phyloP scores from a whole-genome alignment of 2,329 filamentous ascomycete species.

The Colletotrichum gigasporum region DNA sequence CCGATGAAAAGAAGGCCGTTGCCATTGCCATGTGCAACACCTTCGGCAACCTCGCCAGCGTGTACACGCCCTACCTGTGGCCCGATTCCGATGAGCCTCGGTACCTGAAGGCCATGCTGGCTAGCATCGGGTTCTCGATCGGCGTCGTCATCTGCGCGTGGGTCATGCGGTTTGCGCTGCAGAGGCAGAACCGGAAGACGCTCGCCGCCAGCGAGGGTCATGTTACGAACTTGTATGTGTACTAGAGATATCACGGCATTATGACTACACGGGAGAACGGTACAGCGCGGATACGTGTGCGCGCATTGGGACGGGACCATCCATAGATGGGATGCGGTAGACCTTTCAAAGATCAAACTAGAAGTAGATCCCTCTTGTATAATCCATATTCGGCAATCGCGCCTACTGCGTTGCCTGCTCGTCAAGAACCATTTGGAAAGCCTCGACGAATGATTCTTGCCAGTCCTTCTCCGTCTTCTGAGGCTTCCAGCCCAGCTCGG shows the following conservation, averaged over 20 bases:
- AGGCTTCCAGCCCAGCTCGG: slow-evolving; percentile 44
- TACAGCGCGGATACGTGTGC: neutral
- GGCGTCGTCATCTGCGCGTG: slow-evolving; percentile 47
- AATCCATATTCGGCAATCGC: neutral
- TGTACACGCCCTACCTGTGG: slow-evolving; percentile 30
- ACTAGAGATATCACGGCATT: slow-evolving; percentile 26
- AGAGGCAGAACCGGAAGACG: slow-evolving; percentile 45
- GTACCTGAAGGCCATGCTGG: slow-evolving; percentile 34
- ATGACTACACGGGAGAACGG: neutral
- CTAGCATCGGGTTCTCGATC: slow-evolving; percentile 38
- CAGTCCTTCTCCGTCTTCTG: slow-evolving; percentile 40
- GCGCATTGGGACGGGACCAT: too few species aligned
- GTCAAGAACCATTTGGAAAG: slow-evolving; percentile 12
- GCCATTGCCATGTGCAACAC: slow-evolving; percentile 42
- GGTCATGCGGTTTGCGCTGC: slow-evolving; percentile 45
- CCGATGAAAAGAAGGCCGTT: slow-evolving; percentile 56
- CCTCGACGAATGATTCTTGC: slow-evolving; percentile 34
- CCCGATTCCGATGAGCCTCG: slow-evolving; percentile 22
- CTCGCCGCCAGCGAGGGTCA: slow-evolving; percentile 33
- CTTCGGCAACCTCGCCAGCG: slow-evolving; percentile 17
- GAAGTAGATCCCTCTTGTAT: neutral
- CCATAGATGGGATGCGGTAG: neutral
- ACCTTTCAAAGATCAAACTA: neutral
- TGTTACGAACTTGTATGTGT: slow-evolving; percentile 41
- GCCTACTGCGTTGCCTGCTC: neutral